phyloP scores from a whole-genome alignment of 176 grass and related monocot species.

The Aegilops sharonensis region DNA sequence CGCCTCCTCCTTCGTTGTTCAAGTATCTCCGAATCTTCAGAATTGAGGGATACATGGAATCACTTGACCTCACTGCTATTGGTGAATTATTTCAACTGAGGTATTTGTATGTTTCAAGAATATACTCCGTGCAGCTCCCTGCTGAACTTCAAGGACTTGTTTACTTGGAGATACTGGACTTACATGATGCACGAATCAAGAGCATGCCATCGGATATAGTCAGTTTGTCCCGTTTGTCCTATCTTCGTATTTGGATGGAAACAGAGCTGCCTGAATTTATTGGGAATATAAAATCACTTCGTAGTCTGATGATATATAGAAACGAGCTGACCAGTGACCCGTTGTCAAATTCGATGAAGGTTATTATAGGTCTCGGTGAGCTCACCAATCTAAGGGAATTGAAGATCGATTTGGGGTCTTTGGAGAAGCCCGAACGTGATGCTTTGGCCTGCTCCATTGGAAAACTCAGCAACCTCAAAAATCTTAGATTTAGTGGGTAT shows the following conservation, averaged over 20 bases:
- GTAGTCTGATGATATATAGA: too few relatives aligned
- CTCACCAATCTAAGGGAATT: too few relatives aligned
- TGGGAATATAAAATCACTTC: not conserved
- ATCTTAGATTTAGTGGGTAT: fast-evolving
- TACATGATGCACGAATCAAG: not conserved
- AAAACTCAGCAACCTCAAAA: not conserved
- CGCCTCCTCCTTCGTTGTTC: too few relatives aligned
- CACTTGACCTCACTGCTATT: too few relatives aligned
- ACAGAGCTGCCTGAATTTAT: not conserved
- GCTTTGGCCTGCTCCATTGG: not conserved
- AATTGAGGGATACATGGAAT: too few relatives aligned
- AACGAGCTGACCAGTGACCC: too few relatives aligned
- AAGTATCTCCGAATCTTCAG: too few relatives aligned
- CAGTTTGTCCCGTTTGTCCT: not conserved
- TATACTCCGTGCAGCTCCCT: too few relatives aligned
- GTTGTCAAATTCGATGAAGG: too few relatives aligned
- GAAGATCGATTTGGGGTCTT: fast-evolving
- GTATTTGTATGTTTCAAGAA: too few relatives aligned
- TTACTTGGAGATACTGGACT: not conserved
- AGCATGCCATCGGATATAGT: not conserved
- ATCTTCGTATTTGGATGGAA: not conserved
- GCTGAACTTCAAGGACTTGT: not conserved
- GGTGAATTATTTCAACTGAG: too few relatives aligned
- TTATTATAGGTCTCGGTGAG: not conserved
- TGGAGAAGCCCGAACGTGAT: not conserved